These are phyloP conservation scores for Psophocarpus tetragonolobus DNA, from an alignment of 306 rosid species.

Conservation along the genomic window DNA sequence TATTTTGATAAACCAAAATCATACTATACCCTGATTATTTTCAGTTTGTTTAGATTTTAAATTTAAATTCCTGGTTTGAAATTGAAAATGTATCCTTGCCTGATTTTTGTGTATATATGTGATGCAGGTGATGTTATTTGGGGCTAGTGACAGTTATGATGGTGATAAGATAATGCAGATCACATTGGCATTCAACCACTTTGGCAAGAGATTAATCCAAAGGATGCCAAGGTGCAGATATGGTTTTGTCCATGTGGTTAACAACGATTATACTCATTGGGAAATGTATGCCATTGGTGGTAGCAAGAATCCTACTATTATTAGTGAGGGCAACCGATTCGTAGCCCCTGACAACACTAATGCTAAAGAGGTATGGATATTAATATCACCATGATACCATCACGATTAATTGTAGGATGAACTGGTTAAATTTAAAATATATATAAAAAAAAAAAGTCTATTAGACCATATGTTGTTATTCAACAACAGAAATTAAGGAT, in stretches of 20 bases:
- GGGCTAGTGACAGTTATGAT: constrained; percentile 56
- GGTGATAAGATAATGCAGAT: constrained; percentile 70
- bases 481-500: not conserved
- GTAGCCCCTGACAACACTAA: constrained; percentile 45
- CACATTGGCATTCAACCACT: constrained; percentile 86
- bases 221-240: constrained; percentile 86
- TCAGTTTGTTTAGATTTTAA: not conserved
- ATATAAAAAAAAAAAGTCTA: too few species aligned
- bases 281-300: constrained; percentile 95
- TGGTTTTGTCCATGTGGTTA: constrained; percentile 81
- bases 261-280: constrained; percentile 90
- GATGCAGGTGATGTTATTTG: constrained; percentile 81
- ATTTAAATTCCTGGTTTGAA: not conserved
- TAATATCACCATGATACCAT: too few species aligned
- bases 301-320: constrained; percentile 69
- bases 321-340: constrained; percentile 90
- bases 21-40: not conserved
- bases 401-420: not conserved
- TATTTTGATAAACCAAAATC: not conserved
- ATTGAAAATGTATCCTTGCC: not conserved
- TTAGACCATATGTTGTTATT: not conserved
- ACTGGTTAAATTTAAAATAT: not conserved
- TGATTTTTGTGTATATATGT: not conserved
- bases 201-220: constrained; percentile 74
- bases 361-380: constrained; percentile 64